phyloP scores from a whole-genome alignment of 1,284 basidiomycete genomes.

The Erythrobasidium hasegawianum region DNA sequence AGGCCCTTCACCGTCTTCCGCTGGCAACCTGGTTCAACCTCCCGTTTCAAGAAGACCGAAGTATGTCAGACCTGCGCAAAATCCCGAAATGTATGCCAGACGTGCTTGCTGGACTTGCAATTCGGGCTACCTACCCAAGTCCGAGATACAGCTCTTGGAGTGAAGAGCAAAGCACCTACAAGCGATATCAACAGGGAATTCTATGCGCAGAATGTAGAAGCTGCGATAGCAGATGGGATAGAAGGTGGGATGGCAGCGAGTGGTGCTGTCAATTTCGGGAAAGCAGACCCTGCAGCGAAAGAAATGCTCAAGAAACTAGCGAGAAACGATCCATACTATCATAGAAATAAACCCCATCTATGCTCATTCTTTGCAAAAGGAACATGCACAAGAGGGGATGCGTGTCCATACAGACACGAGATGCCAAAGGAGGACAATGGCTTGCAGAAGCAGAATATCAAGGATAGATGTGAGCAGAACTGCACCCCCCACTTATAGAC shows the following conservation, averaged over 20 bases:
- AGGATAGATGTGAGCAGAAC: constrained; percentile 74
- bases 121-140: constrained; percentile 96
- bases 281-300: constrained; percentile 61
- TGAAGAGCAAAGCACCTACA: constrained; percentile 76
- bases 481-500: too few relatives aligned
- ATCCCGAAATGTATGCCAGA: constrained; percentile 98
- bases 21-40: constrained; percentile 91
- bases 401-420: constrained; percentile 95
- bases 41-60: constrained; percentile 94
- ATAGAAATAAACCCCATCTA: constrained; percentile 86
- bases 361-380: constrained; percentile 97
- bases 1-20: constrained; percentile 84
- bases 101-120: constrained; percentile 87
- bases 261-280: constrained; percentile 45
- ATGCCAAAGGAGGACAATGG: constrained; percentile 69
- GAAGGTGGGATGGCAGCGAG: constrained; percentile 37
- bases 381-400: constrained; percentile 81
- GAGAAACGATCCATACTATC: constrained; percentile 91
- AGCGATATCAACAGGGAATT: constrained; percentile 94
- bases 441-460: constrained; percentile 82
- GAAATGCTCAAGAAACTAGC: constrained; percentile 94
- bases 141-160: constrained; percentile 86
- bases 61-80: constrained; percentile 98
- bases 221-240: constrained; percentile 37
- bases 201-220: constrained; percentile 74